A percentile compares a stretch with the other conserved stretches of the same genome.
These are phyloP conservation scores for Botrytis sinoallii DNA, from an alignment of 2,329 filamentous ascomycete species.

Conservation along the genomic window DNA sequence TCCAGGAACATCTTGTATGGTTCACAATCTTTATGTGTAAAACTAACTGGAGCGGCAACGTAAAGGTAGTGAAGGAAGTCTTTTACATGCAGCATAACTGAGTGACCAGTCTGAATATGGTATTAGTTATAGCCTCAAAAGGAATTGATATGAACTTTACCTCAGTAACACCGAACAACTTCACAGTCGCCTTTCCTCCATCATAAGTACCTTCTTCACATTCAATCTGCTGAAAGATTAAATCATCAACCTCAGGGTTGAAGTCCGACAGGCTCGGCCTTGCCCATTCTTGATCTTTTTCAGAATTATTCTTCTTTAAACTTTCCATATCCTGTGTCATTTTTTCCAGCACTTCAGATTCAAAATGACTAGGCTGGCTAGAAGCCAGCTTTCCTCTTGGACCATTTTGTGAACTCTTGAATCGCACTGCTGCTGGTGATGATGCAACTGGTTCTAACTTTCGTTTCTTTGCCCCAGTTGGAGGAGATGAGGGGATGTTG, in stretches of 20 bases:
- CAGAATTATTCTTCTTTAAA: slow-evolving; percentile 80
- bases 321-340: slow-evolving; percentile 89
- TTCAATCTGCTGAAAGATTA: slow-evolving; percentile 96
- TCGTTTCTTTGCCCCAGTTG: slow-evolving; percentile 65
- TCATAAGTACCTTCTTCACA: slow-evolving; percentile 82
- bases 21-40: slow-evolving; percentile 73
- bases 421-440: slow-evolving; percentile 53
- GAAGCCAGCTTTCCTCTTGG: slow-evolving; percentile 62
- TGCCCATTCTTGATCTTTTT: slow-evolving; percentile 93
- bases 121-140: slow-evolving; percentile 23
- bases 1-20: slow-evolving; percentile 80
- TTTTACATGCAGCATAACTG: slow-evolving; percentile 89
- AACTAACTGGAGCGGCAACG: slow-evolving; percentile 79
- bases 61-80: slow-evolving; percentile 97
- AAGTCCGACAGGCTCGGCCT: slow-evolving; percentile 60
- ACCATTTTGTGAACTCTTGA: slow-evolving; percentile 62
- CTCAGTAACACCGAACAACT: slow-evolving; percentile 90
- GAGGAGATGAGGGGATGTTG: slow-evolving; percentile 50
- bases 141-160: slow-evolving; percentile 40
- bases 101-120: slow-evolving; percentile 64
- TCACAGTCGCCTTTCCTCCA: slow-evolving; percentile 74
- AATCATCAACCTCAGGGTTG: slow-evolving; percentile 60
- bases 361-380: slow-evolving; percentile 82
- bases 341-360: slow-evolving; percentile 91
- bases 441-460: slow-evolving; percentile 64